Evolutionary conservation across 2,329 filamentous ascomycete species (phyloP).

Genomic region (Aaosphaeria arxii): DNA sequence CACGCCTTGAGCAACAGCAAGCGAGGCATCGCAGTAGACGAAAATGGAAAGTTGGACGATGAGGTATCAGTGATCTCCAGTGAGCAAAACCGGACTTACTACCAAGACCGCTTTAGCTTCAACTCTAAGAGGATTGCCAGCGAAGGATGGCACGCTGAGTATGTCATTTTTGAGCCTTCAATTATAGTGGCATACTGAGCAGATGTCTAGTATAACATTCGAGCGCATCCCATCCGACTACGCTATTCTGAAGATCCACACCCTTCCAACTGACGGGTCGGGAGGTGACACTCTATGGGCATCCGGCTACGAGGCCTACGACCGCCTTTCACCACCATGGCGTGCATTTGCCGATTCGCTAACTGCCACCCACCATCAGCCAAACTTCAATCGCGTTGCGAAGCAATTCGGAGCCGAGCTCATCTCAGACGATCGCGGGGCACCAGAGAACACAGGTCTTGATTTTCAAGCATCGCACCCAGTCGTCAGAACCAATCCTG

Average conservation of each 20-base stretch:
- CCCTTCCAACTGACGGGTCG: not conserved
- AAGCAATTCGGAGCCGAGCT: slow-evolving; percentile 11
- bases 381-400: not conserved
- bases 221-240: not conserved
- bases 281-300: slow-evolving; percentile 64
- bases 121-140: slow-evolving; percentile 15
- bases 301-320: slow-evolving; percentile 65
- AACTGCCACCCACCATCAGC: slow-evolving; percentile 33
- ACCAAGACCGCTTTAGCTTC: slow-evolving; percentile 1
- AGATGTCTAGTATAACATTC: not conserved
- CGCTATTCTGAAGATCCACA: slow-evolving; percentile 1
- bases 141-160: slow-evolving; percentile 48
- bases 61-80: slow-evolving; percentile 52
- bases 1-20: slow-evolving; percentile 46
- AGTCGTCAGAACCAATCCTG: slow-evolving; percentile 55
- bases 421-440: slow-evolving; percentile 43
- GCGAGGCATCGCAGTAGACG: slow-evolving; percentile 43
- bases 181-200: not conserved
- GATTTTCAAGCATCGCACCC: slow-evolving; percentile 50
- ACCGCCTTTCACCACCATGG: slow-evolving; percentile 55
- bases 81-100: slow-evolving; percentile 16
- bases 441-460: slow-evolving; percentile 49
- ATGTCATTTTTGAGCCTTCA: slow-evolving; percentile 7
- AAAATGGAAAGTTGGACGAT: slow-evolving; percentile 46
- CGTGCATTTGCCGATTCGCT: slow-evolving; percentile 45